phyloP scores from a whole-genome alignment of 345 rosid genomes.

The Adansonia digitata region DNA sequence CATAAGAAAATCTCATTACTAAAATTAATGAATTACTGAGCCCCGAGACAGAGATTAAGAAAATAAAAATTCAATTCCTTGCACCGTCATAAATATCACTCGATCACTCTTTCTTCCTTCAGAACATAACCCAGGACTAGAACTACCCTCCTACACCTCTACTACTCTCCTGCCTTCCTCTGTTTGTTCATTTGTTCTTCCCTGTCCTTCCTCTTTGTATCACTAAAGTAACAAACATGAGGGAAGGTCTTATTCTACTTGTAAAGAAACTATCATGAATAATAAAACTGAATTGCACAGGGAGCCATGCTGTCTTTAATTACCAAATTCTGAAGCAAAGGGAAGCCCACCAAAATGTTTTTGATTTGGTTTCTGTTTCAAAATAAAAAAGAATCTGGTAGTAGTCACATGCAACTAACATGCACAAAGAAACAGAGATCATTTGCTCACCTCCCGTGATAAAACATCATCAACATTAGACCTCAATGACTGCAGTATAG shows the following conservation, averaged over 20 bases:
- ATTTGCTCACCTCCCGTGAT: conserved; percentile 36
- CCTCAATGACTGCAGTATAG: conserved; percentile 58
- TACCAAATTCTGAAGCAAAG: conserved; percentile 7
- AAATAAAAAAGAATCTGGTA: neutral
- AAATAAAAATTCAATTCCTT: neutral
- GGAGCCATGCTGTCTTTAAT: neutral
- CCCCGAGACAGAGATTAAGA: neutral
- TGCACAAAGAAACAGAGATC: neutral
- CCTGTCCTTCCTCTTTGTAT: neutral
- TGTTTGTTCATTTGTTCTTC: neutral
- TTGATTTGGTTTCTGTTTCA: neutral
- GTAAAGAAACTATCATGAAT: neutral
- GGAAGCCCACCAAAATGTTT: neutral
- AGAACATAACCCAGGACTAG: neutral
- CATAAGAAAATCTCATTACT: neutral
- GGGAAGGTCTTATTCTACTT: neutral
- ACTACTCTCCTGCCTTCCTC: neutral
- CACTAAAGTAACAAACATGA: neutral
- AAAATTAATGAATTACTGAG: neutral
- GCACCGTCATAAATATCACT: neutral
- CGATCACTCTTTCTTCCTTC: neutral
- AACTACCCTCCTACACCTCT: neutral
- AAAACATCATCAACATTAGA: conserved; percentile 38
- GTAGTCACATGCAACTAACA: neutral
- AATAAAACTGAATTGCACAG: neutral